Conservation (phyloP, 129 eudicot species). For the Escallonia rubra region DNA sequence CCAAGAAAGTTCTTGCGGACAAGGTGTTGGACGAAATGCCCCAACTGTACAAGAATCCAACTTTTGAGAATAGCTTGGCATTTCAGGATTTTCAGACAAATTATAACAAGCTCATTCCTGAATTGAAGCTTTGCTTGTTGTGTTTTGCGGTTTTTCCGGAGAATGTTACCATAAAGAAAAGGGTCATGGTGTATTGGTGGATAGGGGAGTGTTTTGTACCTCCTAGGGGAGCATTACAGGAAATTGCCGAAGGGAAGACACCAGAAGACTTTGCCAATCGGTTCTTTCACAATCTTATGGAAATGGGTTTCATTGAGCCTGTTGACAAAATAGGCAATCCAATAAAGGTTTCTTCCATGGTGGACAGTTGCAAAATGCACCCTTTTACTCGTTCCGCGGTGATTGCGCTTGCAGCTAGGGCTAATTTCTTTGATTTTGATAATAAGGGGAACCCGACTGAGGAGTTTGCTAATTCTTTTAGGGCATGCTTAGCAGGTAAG, state of each 20-base stretch:
- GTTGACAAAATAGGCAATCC: not conserved
- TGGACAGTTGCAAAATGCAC: slow-evolving; percentile 5
- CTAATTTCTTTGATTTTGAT: slow-evolving; percentile 15
- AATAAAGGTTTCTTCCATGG: not conserved
- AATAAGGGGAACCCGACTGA: slow-evolving; percentile 4
- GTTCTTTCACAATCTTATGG: slow-evolving; percentile 1
- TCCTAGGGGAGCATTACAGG: not conserved
- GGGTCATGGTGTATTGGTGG: slow-evolving; percentile 4
- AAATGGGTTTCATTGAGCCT: slow-evolving; percentile 24
- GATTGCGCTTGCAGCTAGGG: not conserved
- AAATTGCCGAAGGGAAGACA: not conserved
- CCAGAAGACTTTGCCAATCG: slow-evolving; percentile 6
- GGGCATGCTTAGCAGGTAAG: slow-evolving; percentile 14
- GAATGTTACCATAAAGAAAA: slow-evolving; percentile 3
- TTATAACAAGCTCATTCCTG: not conserved
- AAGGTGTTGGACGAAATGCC: not conserved
- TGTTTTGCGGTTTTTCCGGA: not conserved
- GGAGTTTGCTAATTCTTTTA: not conserved
- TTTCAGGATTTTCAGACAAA: not conserved
- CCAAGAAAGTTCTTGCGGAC: not conserved
- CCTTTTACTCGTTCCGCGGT: slow-evolving; percentile 9
- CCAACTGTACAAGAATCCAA: not conserved
- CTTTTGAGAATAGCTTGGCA: not conserved
- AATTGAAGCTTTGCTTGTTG: not conserved
- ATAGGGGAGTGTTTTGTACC: slow-evolving; percentile 3